Evolutionary conservation across 2,329 filamentous ascomycete species (phyloP).

Genomic region (Paracoccidioides brasiliensis): DNA sequence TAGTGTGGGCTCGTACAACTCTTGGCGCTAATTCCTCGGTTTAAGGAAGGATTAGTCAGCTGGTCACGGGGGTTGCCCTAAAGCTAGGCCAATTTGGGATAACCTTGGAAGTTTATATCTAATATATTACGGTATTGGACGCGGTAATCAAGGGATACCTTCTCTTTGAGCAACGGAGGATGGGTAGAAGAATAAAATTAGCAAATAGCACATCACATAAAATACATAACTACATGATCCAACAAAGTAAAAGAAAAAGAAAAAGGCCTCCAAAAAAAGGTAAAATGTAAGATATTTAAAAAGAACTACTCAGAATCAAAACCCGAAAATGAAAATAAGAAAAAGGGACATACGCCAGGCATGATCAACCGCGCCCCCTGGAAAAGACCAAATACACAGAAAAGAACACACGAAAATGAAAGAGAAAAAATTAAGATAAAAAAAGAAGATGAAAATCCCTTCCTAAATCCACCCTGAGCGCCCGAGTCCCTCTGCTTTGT

Average conservation of each 20-base stretch:
- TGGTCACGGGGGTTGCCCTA: slow-evolving; percentile 23
- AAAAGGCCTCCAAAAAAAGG: neutral
- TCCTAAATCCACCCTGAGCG: neutral
- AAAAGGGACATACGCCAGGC: neutral
- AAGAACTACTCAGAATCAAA: neutral
- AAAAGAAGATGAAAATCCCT: neutral
- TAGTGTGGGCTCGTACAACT: slow-evolving; percentile 31
- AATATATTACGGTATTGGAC: too few species aligned
- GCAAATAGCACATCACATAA: neutral
- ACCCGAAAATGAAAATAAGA: too few species aligned
- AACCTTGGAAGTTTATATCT: neutral
- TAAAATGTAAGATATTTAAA: neutral
- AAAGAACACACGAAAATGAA: neutral
- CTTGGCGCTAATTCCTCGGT: slow-evolving; percentile 21
- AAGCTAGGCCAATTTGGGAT: slow-evolving; percentile 16
- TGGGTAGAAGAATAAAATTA: neutral
- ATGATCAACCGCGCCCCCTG: neutral
- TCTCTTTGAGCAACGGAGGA: neutral
- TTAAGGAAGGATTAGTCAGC: slow-evolving; percentile 15
- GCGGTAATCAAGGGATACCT: too few species aligned
- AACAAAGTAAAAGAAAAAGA: neutral
- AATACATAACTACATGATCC: neutral
- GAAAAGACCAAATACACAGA: neutral
- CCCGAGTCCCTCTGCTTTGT: neutral
- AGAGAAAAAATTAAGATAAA: neutral